These are phyloP conservation scores for Ceratonia siliqua DNA, from an alignment of 306 rosid genomes.

Conservation along the genomic window DNA sequence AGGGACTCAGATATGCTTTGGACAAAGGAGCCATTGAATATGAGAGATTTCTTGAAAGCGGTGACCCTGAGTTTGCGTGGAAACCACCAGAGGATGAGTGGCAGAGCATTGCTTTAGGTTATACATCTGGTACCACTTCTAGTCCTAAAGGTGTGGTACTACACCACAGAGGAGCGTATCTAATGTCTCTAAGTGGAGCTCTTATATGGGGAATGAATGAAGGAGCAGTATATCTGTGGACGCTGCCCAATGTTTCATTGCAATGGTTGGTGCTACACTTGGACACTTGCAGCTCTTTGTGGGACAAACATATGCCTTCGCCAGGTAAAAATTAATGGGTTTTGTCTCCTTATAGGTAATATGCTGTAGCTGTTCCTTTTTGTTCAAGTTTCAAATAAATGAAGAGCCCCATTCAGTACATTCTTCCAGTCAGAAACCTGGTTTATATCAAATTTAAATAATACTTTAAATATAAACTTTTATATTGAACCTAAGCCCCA, in stretches of 20 bases:
- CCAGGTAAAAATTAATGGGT: constrained; percentile 54
- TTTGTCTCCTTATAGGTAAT: constrained; percentile 3
- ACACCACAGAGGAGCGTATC: constrained; percentile 88
- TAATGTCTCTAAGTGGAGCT: constrained; percentile 53
- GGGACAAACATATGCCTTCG: constrained; percentile 92
- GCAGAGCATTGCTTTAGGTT: constrained; percentile 94
- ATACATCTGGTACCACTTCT: constrained; percentile 94
- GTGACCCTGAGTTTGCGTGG: constrained; percentile 85
- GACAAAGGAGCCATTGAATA: constrained; percentile 64
- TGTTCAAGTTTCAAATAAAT: background rate
- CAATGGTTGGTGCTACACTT: constrained; percentile 93
- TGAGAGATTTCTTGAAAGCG: constrained; percentile 68
- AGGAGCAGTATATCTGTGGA: constrained; percentile 89
- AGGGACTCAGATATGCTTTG: constrained; percentile 43
- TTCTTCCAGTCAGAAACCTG: no score
- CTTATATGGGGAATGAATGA: constrained; percentile 89
- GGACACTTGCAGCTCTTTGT: constrained; percentile 86
- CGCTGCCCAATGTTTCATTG: constrained; percentile 97
- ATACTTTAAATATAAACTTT: no score
- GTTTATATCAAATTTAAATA: background rate
- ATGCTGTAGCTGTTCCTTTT: background rate
- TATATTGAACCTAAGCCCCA: no score
- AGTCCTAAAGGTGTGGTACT: constrained; percentile 96
- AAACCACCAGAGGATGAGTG: constrained; percentile 94
- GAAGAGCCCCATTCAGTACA: background rate